Evolutionary conservation across 2,329 filamentous ascomycete genomes (phyloP).

Genomic region (Sarocladium strictum): DNA sequence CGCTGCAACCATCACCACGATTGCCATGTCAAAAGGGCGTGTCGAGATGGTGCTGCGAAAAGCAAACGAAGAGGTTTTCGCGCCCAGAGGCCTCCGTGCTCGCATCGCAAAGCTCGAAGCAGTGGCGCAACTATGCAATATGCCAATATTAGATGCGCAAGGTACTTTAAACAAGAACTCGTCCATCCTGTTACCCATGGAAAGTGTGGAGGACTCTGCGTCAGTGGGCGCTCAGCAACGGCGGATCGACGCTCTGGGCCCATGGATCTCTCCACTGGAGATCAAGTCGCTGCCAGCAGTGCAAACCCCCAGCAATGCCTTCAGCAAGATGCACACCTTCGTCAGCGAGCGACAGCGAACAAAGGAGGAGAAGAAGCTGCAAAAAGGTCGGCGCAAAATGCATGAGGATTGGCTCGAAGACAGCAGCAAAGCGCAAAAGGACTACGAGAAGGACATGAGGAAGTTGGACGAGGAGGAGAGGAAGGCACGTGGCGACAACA

Average conservation of each 20-base stretch:
- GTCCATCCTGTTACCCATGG: conserved; percentile 12
- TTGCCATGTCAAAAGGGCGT: conserved; percentile 14
- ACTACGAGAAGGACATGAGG: background rate
- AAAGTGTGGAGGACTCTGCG: background rate
- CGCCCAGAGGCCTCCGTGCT: conserved; percentile 11
- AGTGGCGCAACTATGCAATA: conserved; percentile 14
- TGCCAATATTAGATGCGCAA: conserved; percentile 14
- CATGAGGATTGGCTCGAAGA: conserved; percentile 3
- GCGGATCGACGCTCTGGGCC: conserved; percentile 12
- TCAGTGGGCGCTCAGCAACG: conserved; percentile 14
- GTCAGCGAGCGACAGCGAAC: conserved; percentile 13
- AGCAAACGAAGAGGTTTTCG: conserved; percentile 14
- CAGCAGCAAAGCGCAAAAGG: background rate
- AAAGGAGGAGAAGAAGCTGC: conserved; percentile 13
- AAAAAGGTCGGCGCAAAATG: conserved; percentile 12
- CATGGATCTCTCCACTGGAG: conserved; percentile 14
- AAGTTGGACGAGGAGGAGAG: conserved; percentile 7
- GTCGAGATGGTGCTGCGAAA: conserved; percentile 14
- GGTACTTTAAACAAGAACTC: conserved; percentile 13
- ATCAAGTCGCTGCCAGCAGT: conserved; percentile 11
- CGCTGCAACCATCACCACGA: conserved; percentile 10
- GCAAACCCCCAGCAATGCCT: background rate
- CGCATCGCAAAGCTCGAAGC: conserved; percentile 16
- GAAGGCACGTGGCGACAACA: conserved; percentile 4
- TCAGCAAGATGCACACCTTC: conserved; percentile 12